Evolutionary conservation across 495 filamentous ascomycete genomes (phyloP).

Genomic region (Hypoxylon crocopeplum): DNA sequence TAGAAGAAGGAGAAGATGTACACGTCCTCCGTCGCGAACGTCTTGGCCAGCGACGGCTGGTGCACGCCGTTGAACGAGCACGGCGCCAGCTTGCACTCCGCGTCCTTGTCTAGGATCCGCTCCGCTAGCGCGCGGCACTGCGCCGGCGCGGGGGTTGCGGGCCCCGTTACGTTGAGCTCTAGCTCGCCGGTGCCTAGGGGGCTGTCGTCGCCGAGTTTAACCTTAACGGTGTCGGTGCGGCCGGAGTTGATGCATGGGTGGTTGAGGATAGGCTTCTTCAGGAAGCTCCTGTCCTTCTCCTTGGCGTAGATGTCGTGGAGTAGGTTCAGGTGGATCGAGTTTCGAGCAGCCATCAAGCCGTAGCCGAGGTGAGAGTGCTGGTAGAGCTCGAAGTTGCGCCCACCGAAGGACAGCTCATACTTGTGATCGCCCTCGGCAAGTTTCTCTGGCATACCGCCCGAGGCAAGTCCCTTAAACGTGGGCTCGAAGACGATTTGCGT

Average conservation of each 20-base stretch:
- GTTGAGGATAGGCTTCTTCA: conserved; percentile 67
- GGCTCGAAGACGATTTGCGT: conserved; percentile 99
- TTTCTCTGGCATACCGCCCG: conserved; percentile 86
- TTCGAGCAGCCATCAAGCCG: conserved; percentile 92
- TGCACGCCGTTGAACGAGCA: conserved; percentile 98
- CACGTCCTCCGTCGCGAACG: conserved; percentile 88
- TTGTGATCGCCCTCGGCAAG: conserved; percentile 93
- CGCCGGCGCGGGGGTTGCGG: conserved; percentile 71
- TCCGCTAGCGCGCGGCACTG: conserved; percentile 92
- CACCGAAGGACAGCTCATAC: conserved; percentile 89
- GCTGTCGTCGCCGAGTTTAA: conserved; percentile 69
- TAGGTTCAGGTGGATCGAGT: conserved; percentile 78
- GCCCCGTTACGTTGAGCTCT: conserved; percentile 89
- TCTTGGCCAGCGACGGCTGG: conserved; percentile 91
- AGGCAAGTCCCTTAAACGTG: conserved; percentile 74
- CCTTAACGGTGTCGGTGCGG: conserved; percentile 70
- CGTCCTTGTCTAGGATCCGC: conserved; percentile 87
- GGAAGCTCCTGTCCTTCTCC: conserved; percentile 61
- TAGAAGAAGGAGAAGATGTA: conserved; percentile 98
- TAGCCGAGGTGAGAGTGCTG: conserved; percentile 98
- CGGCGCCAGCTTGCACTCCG: conserved; percentile 78
- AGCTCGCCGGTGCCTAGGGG: conserved; percentile 61
- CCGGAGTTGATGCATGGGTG: conserved; percentile 92
- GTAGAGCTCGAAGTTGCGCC: conserved; percentile 90
- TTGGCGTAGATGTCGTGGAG: conserved; percentile 60